These are phyloP conservation scores for Saposhnikovia divaricata DNA, from an alignment of 129 eudicot species.

Conservation along the genomic window DNA sequence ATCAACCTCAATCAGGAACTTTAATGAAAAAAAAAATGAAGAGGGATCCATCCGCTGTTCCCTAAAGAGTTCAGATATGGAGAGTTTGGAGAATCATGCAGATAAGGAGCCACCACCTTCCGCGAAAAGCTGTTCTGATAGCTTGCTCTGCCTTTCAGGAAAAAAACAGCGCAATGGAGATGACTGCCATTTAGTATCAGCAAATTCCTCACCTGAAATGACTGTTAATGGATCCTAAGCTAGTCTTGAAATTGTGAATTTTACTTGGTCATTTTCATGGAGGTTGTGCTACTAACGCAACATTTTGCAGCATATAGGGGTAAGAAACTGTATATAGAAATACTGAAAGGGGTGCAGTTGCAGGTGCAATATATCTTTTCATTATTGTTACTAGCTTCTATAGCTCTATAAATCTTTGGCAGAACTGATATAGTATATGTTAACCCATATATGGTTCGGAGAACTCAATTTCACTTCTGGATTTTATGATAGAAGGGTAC, in stretches of 20 bases:
- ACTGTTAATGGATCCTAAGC: slow-evolving; percentile 64
- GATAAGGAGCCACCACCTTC: slow-evolving; percentile 18
- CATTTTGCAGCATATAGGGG: slow-evolving; percentile 1
- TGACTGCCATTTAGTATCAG: slow-evolving; percentile 22
- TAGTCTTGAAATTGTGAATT: slow-evolving; percentile 8
- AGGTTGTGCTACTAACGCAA: slow-evolving; percentile 6
- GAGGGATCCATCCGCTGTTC: slow-evolving; percentile 16
- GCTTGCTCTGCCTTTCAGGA: slow-evolving; percentile 19
- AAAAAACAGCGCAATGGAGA: slow-evolving; percentile 21
- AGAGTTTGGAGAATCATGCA: slow-evolving; percentile 9
- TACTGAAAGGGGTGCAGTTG: slow-evolving; percentile 12
- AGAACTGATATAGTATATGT: too few species aligned
- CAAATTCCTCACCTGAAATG: slow-evolving; percentile 56
- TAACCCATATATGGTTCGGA: neutral
- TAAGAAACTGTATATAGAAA: slow-evolving; percentile 50
- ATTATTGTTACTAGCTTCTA: neutral
- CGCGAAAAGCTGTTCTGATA: slow-evolving; percentile 23
- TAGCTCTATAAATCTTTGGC: neutral
- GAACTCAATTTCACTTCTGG: neutral
- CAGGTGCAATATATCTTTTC: too few species aligned
- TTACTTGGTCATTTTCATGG: neutral
- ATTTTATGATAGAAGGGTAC: neutral
- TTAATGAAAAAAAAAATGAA: slow-evolving; percentile 17
- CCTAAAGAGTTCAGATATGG: slow-evolving; percentile 20
- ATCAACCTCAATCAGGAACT: slow-evolving; percentile 16